A percentile compares a stretch with the other conserved stretches of the same genome.
These are phyloP conservation scores for Kernera saxatilis DNA, from an alignment of 345 rosid genomes.

Conservation along the genomic window DNA sequence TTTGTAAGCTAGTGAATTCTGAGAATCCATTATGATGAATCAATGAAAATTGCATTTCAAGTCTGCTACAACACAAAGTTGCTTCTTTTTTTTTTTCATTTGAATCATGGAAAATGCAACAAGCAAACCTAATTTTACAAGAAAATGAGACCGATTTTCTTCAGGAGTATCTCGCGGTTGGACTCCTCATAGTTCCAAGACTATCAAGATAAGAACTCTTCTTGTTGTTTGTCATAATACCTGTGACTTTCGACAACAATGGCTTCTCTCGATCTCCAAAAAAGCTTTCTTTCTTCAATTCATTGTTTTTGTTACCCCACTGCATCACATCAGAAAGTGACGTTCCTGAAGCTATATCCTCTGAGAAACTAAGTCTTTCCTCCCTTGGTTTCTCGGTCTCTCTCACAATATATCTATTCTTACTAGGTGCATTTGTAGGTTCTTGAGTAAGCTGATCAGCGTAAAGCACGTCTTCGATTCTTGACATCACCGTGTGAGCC, in stretches of 20 bases:
- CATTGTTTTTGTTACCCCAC: constrained; percentile 53
- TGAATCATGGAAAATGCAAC: constrained; percentile 11
- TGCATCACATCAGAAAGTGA: constrained; percentile 66
- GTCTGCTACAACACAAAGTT: constrained; percentile 20
- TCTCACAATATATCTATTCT: constrained; percentile 27
- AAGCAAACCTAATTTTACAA: constrained; percentile 20
- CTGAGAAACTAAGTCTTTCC: constrained; percentile 20
- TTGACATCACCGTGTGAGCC: constrained; percentile 68
- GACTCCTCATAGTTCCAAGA: constrained; percentile 62
- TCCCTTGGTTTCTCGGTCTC: constrained; percentile 27
- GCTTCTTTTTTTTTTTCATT: not conserved
- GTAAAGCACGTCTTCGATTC: constrained; percentile 72
- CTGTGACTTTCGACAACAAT: constrained; percentile 34
- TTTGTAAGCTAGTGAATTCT: constrained; percentile 4
- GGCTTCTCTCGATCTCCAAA: constrained; percentile 43
- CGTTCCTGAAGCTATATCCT: constrained; percentile 38
- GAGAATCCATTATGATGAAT: constrained; percentile 5
- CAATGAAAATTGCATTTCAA: constrained; percentile 14
- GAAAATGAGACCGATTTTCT: not conserved
- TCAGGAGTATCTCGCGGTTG: constrained; percentile 45
- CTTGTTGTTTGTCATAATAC: constrained; percentile 38
- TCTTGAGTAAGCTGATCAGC: constrained; percentile 54
- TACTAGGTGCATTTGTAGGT: constrained; percentile 38
- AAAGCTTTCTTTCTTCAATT: constrained; percentile 33
- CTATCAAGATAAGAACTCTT: constrained; percentile 60